phyloP scores from a whole-genome alignment of 2,329 filamentous ascomycete genomes.

The Teratosphaeria gauchensis region DNA sequence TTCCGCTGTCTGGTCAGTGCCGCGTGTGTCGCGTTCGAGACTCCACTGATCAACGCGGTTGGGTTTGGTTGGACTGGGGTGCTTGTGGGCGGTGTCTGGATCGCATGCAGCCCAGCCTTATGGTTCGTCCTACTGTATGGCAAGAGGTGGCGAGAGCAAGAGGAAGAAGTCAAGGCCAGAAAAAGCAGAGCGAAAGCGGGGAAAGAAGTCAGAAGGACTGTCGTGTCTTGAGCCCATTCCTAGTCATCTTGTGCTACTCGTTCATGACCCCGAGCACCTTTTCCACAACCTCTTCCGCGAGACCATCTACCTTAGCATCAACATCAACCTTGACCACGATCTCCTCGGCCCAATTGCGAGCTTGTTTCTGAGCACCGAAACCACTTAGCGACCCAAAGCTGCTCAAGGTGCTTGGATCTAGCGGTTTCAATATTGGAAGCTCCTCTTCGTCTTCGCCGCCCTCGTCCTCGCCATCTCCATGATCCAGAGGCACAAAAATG shows the following conservation, averaged over 20 bases:
- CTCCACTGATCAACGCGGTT: too few species aligned
- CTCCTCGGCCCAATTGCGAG: slow-evolving; percentile 1
- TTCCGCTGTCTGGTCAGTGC: too few species aligned
- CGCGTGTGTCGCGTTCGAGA: too few species aligned
- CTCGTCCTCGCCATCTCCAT: slow-evolving; percentile 1
- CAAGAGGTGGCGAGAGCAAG: too few species aligned
- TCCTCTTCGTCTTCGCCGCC: neutral
- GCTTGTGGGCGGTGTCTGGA: too few species aligned
- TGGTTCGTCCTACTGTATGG: too few species aligned
- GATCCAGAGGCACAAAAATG: slow-evolving; percentile 6
- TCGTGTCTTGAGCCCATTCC: too few species aligned
- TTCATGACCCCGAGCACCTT: slow-evolving; percentile 2
- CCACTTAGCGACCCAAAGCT: slow-evolving; percentile 1
- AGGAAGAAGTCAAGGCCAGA: too few species aligned
- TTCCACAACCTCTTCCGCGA: slow-evolving; percentile 1
- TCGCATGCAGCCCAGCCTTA: too few species aligned
- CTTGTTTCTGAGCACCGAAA: neutral
- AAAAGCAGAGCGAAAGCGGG: too few species aligned
- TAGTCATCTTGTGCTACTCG: neutral
- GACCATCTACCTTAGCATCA: neutral
- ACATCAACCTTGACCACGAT: slow-evolving; percentile 2
- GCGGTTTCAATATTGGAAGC: slow-evolving; percentile 1
- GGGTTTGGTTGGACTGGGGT: too few species aligned
- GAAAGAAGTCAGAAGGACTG: too few species aligned
- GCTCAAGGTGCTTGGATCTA: slow-evolving; percentile 5